Conservation (phyloP, 805 yeast genomes). For the Huiozyma sinensis region DNA sequence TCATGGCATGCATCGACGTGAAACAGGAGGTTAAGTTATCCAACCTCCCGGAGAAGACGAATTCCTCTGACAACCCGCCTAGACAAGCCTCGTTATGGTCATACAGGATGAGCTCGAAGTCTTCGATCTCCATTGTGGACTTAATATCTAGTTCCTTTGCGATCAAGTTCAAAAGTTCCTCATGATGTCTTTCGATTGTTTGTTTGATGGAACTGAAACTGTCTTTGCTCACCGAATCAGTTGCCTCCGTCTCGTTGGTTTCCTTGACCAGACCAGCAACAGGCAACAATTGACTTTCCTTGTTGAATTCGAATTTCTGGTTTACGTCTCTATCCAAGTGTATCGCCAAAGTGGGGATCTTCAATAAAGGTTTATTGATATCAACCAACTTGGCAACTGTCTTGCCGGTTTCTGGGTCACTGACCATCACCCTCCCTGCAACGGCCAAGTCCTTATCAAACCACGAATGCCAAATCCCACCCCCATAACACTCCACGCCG, state of each 20-base stretch:
- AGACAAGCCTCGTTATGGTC: conserved; percentile 76
- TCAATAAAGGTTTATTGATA: conserved; percentile 70
- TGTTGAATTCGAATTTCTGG: conserved; percentile 76
- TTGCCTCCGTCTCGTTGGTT: conserved; percentile 11
- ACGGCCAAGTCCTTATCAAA: conserved; percentile 86
- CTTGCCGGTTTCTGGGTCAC: conserved; percentile 29
- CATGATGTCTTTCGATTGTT: conserved; percentile 66
- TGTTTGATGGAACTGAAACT: conserved; percentile 56
- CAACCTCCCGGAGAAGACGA: conserved; percentile 81
- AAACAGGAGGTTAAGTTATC: conserved; percentile 87
- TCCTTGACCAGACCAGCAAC: conserved; percentile 56
- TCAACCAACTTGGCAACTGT: conserved; percentile 61
- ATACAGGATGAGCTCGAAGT: conserved; percentile 76
- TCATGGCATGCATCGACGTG: conserved; percentile 63
- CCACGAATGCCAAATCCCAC: conserved; percentile 96
- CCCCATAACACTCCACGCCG: conserved; percentile 93
- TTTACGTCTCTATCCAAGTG: conserved; percentile 75
- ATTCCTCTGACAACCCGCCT: conserved; percentile 87
- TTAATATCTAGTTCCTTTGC: conserved; percentile 52
- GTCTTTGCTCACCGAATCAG: conserved; percentile 31
- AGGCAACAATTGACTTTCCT: conserved; percentile 78
- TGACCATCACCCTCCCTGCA: conserved; percentile 83
- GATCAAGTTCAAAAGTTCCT: conserved; percentile 54
- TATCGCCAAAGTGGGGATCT: conserved; percentile 92
- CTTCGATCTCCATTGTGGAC: conserved; percentile 53